Evolutionary conservation across 2,329 filamentous ascomycete genomes (phyloP).

Genomic region (Trichoderma sp.): DNA sequence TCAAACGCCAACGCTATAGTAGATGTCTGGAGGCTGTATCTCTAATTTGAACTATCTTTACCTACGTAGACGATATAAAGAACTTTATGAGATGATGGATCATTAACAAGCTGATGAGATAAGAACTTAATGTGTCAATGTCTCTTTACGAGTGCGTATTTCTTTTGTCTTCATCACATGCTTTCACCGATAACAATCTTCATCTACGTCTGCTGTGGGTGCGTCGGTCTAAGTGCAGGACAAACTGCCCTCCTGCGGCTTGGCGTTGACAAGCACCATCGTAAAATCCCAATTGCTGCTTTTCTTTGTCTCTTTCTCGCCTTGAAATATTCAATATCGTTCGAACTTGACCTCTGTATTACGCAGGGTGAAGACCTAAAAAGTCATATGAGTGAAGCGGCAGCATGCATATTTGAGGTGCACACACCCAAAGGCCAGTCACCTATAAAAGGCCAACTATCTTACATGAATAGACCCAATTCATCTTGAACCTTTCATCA

Average conservation of each 20-base stretch:
- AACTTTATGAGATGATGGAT: no score
- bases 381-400: neutral
- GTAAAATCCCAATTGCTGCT: neutral
- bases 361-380: neutral
- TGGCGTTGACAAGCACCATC: neutral
- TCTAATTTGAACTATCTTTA: no score
- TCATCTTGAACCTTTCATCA: neutral
- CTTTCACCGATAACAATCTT: neutral
- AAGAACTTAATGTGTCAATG: no score
- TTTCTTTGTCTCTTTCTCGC: neutral
- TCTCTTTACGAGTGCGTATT: no score
- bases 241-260: neutral
- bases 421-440: neutral
- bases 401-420: neutral
- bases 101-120: no score
- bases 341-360: neutral
- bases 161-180: no score
- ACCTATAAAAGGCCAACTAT: neutral
- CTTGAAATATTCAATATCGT: neutral
- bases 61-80: no score
- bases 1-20: neutral
- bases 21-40: no score
- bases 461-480: neutral
- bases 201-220: neutral
- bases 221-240: neutral